phyloP scores from a whole-genome alignment of 2,329 filamentous ascomycete species.

The Cordyceps cicadae region DNA sequence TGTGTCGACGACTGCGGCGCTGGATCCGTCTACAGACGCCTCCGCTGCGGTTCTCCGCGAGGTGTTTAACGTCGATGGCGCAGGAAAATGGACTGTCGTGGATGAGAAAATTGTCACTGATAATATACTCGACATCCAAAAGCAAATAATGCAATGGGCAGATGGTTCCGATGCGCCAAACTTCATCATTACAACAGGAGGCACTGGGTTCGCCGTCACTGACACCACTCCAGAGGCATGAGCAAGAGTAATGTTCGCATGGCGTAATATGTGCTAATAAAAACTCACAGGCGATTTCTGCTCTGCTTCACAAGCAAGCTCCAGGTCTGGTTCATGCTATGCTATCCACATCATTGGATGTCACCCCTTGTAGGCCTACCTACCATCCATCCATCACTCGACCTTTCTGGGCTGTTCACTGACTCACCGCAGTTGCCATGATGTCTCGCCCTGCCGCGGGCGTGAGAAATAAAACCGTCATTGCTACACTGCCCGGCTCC shows the following conservation, averaged over 20 bases:
- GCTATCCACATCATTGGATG: slow-evolving; percentile 71
- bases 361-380: slow-evolving; percentile 75
- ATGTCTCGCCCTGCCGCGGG: slow-evolving; percentile 94
- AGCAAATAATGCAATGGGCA: slow-evolving; percentile 62
- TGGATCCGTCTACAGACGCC: slow-evolving; percentile 70
- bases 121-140: slow-evolving; percentile 64
- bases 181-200: slow-evolving; percentile 80
- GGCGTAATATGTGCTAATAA: not conserved
- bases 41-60: slow-evolving; percentile 58
- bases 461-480: slow-evolving; percentile 69
- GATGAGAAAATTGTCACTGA: slow-evolving; percentile 74
- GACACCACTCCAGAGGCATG: slow-evolving; percentile 82
- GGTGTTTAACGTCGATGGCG: slow-evolving; percentile 59
- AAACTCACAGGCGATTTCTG: slow-evolving; percentile 57
- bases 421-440: slow-evolving; percentile 64
- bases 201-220: slow-evolving; percentile 80
- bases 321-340: slow-evolving; percentile 92
- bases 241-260: not conserved
- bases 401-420: slow-evolving; percentile 14
- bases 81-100: slow-evolving; percentile 61
- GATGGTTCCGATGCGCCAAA: slow-evolving; percentile 59
- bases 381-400: too few species aligned
- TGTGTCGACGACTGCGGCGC: slow-evolving; percentile 81
- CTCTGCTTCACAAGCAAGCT: slow-evolving; percentile 75
- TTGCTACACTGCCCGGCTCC: slow-evolving; percentile 86